Evolutionary conservation across 768 basidiomycete species (phyloP).

Genomic region (Panellus pusillus): DNA sequence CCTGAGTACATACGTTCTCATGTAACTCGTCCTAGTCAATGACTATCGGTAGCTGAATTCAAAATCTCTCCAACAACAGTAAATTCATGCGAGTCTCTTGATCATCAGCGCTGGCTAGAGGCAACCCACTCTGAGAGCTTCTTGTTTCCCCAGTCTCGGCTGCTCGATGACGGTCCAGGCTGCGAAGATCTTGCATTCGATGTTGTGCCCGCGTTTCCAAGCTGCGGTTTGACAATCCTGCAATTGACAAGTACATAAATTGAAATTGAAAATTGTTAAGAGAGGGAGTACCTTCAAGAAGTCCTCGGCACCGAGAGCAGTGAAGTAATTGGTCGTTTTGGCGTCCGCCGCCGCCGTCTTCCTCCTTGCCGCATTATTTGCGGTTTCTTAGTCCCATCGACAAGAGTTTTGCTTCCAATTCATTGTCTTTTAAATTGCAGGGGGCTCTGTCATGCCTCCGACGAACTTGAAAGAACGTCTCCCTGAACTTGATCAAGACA

Average conservation of each 20-base stretch:
- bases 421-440: slow-evolving; percentile 18
- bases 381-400: slow-evolving; percentile 6
- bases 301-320: slow-evolving; percentile 14
- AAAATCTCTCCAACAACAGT: too few species aligned
- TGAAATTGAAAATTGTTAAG: not conserved
- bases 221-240: slow-evolving; percentile 20
- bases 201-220: slow-evolving; percentile 19
- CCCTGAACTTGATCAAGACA: slow-evolving; percentile 8
- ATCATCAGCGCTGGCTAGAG: slow-evolving; percentile 7
- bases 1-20: too few species aligned
- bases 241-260: too few species aligned
- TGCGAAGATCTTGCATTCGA: slow-evolving; percentile 19
- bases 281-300: slow-evolving; percentile 7
- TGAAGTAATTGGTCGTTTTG: slow-evolving; percentile 6
- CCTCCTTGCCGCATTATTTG: slow-evolving; percentile 17
- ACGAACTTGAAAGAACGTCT: not conserved
- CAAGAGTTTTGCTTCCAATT: slow-evolving; percentile 15
- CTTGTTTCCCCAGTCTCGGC: slow-evolving; percentile 13
- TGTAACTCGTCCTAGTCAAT: too few species aligned
- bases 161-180: slow-evolving; percentile 13
- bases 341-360: too few species aligned
- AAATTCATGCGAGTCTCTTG: too few species aligned
- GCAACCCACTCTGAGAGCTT: slow-evolving; percentile 12
- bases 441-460: slow-evolving; percentile 21
- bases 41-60: too few species aligned